Base-by-base conservation (phyloP, 345 rosid species). In the Acer saccharum region DNA sequence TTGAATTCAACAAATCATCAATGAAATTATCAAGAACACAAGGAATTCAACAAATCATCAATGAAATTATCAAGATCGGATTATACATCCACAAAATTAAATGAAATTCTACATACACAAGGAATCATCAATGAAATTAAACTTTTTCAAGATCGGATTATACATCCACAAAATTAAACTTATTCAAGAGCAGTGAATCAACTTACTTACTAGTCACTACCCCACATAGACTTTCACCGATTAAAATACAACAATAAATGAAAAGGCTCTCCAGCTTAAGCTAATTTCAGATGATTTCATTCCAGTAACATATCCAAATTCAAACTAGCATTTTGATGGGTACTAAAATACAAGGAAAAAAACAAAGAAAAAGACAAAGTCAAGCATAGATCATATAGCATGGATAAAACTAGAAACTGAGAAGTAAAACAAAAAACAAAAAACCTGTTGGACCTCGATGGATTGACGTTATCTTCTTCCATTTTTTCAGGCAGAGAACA, bases 391-490 rank as follows among this genome's bases (percentile, higher is more conserved):
- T 61, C 43, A 23, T 6, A 21, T 64, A 72, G 39, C 71, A 78
- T n/a, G 43, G 11, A 10, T 54, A 32, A 67, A 65, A 60, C 64
- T 60, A 7, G 64, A 20, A 60, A 69, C 10, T 3, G 43, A 44
- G n/a, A 23, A 67, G 44, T 80, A 76, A 65, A 48, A 50, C 57
- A 32, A 52, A 48, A 65, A 41, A 25, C 0, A 5, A 21, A 75
- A 57, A 74, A 90, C 93, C 93, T 88, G 83, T 76, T 82, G 55
- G 75, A 54, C 57, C 68, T 67, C n/a, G 82, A 76, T 58, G 79
- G 80, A 83, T 80, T 69, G 16, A 65, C 69, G 65, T 57, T 58
- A 64, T 80, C 80, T 9, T 54, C 83, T 57, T 85, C 87, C 90
- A 87, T 89, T 68, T 23, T 55, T 44, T 35, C 74, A 29, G 8